phyloP scores from a whole-genome alignment of 768 basidiomycete genomes.

The Lactarius quietus region DNA sequence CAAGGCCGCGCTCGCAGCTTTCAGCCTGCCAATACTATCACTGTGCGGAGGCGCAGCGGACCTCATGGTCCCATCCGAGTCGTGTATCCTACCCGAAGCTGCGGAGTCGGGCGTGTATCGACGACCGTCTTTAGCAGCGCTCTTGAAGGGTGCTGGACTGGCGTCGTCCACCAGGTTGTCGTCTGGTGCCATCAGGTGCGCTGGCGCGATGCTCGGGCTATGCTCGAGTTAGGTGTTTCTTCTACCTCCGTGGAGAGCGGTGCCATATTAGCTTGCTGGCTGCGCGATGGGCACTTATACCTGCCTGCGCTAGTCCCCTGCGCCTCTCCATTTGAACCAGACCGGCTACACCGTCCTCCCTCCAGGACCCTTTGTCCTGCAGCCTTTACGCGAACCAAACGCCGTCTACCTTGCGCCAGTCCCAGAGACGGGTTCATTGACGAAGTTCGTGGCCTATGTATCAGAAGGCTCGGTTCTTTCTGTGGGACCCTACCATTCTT shows the following conservation, averaged over 20 bases:
- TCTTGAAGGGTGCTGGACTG: conserved; percentile 90
- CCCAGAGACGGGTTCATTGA: conserved; percentile 20
- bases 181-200: conserved; percentile 99
- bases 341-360: conserved; percentile 38
- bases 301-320: conserved; percentile 30
- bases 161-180: conserved; percentile 93
- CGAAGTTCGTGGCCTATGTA: conserved; percentile 52
- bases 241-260: conserved; percentile 33
- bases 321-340: conserved; percentile 8
- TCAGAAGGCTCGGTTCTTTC: conserved; percentile 54
- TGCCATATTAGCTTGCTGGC: conserved; percentile 57
- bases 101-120: conserved; percentile 37
- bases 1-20: conserved; percentile 39
- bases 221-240: conserved; percentile 58
- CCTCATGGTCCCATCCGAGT: conserved; percentile 87
- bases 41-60: conserved; percentile 92
- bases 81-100: conserved; percentile 59
- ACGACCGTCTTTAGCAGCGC: conserved; percentile 80
- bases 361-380: conserved; percentile 38
- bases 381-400: conserved; percentile 42
- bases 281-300: conserved; percentile 55
- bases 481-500: conserved; percentile 48
- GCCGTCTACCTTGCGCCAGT: conserved; percentile 55
- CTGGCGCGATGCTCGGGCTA: conserved; percentile 78
- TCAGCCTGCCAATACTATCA: conserved; percentile 66